Percentiles rank a stretch among this genome's conserved stretches.
Evolutionary conservation across 768 basidiomycete genomes (phyloP).

Genomic region (Hysterangium stoloniferum): DNA sequence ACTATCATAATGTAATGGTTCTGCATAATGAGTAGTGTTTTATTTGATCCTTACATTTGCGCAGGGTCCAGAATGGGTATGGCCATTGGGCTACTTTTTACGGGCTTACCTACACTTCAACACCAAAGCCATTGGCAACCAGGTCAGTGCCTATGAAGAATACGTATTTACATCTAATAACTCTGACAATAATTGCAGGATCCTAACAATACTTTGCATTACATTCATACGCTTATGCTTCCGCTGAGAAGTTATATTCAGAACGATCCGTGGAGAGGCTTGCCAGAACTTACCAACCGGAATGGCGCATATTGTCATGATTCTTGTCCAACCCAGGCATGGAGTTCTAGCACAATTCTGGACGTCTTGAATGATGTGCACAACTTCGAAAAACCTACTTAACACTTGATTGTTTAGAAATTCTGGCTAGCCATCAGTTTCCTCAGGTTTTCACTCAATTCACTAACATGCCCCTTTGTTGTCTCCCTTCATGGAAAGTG

Average conservation of each 20-base stretch:
- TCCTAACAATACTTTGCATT: slow-evolving; percentile 62
- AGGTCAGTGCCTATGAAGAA: slow-evolving; percentile 37
- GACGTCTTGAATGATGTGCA: slow-evolving; percentile 82
- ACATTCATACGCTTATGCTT: slow-evolving; percentile 68
- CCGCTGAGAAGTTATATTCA: slow-evolving; percentile 65
- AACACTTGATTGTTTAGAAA: too few relatives aligned
- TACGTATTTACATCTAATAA: slow-evolving; percentile 5
- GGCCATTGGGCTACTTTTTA: slow-evolving; percentile 93
- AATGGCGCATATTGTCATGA: slow-evolving; percentile 78
- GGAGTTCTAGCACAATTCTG: slow-evolving; percentile 88
- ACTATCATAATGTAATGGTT: slow-evolving; percentile 76
- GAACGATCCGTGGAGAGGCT: slow-evolving; percentile 82
- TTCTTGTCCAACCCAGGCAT: slow-evolving; percentile 91
- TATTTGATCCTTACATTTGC: slow-evolving; percentile 17
- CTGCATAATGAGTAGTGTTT: too few relatives aligned
- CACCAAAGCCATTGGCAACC: slow-evolving; percentile 48
- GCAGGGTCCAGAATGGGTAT: slow-evolving; percentile 90
- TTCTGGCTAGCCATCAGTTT: too few relatives aligned
- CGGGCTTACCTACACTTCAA: slow-evolving; percentile 91
- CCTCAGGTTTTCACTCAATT: too few relatives aligned
- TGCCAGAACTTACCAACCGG: slow-evolving; percentile 89
- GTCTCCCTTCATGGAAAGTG: too few relatives aligned
- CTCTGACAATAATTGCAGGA: slow-evolving; percentile 50
- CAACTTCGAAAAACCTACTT: too few relatives aligned
- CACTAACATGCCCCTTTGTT: too few relatives aligned